Evolutionary conservation across 805 yeast species (phyloP), one percentile per base, ranked within the genome.

Genomic region (Candida lessepsii): DNA sequence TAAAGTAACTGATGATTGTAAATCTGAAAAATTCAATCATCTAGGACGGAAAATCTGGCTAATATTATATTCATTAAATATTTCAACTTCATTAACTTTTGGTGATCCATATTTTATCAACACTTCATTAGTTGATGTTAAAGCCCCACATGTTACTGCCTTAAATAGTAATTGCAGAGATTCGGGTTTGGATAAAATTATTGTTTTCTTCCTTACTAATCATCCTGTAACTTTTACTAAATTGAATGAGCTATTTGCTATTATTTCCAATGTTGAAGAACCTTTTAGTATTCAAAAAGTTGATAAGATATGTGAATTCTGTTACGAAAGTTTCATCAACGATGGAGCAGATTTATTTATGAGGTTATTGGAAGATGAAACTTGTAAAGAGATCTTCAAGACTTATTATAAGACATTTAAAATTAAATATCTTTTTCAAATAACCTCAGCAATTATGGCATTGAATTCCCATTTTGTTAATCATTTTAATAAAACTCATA

Each of bases 401-500:
- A 29, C 21, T 29, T 46, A 46, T 34, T 31, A 26, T 14, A 41
- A 40, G 9, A 34, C 44, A 10, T 35, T 33, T 19, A 34, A 36
- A 19, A 20, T 36, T 14, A 40, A 36, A 28, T 39, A 28, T 19
- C 25, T 41, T 9, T 46, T 44, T 14, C 35, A 37, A 20, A 10
- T 39, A 3, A 15, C 34, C 2, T 10, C 41, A 10, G 32, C 35
- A 7, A 24, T 45, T 9, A 39, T 45, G 32, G 31, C 51, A 11
- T 27, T 51, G n/a, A 44, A 63, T 41, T 61, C 50, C 29, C 66
- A 64, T 29, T 45, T 76, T 8, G 59, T 61, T 30, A 48, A 64
- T n/a, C 66, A 68, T 41, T 74, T 67, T 42, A 74, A 68, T 41
- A 40, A 44, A 10, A 44, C 46, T 8, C 44, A 49, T 1, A 54